Evolutionary conservation across 768 basidiomycete genomes (phyloP).

Genomic region (Lyophyllum semitale): DNA sequence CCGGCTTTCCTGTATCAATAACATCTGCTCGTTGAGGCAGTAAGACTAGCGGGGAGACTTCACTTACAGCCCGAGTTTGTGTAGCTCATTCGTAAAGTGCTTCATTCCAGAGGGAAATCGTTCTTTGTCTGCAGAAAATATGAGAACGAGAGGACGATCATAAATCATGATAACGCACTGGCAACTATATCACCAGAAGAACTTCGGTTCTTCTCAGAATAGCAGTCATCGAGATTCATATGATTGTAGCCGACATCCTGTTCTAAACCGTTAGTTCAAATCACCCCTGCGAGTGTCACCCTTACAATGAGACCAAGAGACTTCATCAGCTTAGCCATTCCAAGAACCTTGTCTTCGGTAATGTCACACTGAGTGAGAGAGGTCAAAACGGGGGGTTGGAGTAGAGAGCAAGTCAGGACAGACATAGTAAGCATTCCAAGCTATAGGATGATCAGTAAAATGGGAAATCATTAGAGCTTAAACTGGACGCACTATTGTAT

Average conservation of each 20-base stretch:
- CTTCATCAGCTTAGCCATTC: slow-evolving; percentile 53
- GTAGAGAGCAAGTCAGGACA: slow-evolving; percentile 7
- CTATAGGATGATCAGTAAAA: slow-evolving; percentile 27
- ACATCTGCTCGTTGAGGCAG: not conserved
- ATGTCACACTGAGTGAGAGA: slow-evolving; percentile 53
- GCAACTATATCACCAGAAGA: slow-evolving; percentile 55
- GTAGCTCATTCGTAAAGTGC: slow-evolving; percentile 54
- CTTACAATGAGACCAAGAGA: slow-evolving; percentile 52
- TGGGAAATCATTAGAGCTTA: not conserved
- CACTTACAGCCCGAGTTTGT: slow-evolving; percentile 56
- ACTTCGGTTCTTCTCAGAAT: slow-evolving; percentile 57
- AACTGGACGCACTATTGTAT: slow-evolving; percentile 56
- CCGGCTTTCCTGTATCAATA: slow-evolving; percentile 37
- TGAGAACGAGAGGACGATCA: not conserved
- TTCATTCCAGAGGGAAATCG: slow-evolving; percentile 63
- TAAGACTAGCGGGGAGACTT: not conserved
- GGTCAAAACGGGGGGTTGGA: not conserved
- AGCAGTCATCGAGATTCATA: slow-evolving; percentile 70
- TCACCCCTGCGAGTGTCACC: not conserved
- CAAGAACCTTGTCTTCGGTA: slow-evolving; percentile 51
- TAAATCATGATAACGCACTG: slow-evolving; percentile 33
- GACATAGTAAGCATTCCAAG: slow-evolving; percentile 74
- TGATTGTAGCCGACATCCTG: slow-evolving; percentile 62
- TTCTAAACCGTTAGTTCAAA: not conserved
- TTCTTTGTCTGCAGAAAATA: slow-evolving; percentile 37